Base-by-base conservation (phyloP, 441 rosid species). In the Aleurites moluccanus region DNA sequence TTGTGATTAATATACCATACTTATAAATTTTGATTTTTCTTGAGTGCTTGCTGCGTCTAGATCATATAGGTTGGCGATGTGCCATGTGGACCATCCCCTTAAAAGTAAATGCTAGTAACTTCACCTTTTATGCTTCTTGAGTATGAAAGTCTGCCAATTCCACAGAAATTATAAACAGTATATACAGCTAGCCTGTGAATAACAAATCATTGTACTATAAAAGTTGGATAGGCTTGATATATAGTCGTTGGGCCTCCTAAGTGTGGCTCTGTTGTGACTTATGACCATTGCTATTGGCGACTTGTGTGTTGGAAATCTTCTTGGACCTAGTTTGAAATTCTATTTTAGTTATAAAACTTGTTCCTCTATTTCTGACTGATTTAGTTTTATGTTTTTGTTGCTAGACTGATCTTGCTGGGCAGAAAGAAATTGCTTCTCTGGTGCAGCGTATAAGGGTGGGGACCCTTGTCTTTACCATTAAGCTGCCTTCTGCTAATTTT, bases 321-420 rank as follows among this genome's bases (percentile, higher is more conserved):
- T 38, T 38, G 35, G 6, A 28, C 21, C 11, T 3, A 45, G 14
- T 11, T 9, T 60, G 38, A 40, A 23, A 28, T 45, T 44, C 9
- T 28, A 28, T 30, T 52, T 49, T 40, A 38, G 14, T 9, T n/a
- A 20, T 72, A 16, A n/a, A 52, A 44, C 49, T 67, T 79, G 27
- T 67, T 76, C 28, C 35, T 74, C 50, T 6, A 38, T 49, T 76
- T 27, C 52, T 76, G 62, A 77, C 82, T 75, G 69, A 83, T 60
- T 21, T 64, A 44, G n/a, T n/a, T n/a, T n/a, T 70, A 38, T 35
- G n/a, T 83, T 55, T 73, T 79, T 73, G 73, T 67, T 6, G 35
- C 72, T 82, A 95, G 99, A 91, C 91, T 69, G 97, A 93, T 83
- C 98, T 95, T 82, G 97, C 93, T 73, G 88, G 90, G 49, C 94